Base-by-base conservation (phyloP, 352 stramenopile genomes). In the Lagenidium giganteum region DNA sequence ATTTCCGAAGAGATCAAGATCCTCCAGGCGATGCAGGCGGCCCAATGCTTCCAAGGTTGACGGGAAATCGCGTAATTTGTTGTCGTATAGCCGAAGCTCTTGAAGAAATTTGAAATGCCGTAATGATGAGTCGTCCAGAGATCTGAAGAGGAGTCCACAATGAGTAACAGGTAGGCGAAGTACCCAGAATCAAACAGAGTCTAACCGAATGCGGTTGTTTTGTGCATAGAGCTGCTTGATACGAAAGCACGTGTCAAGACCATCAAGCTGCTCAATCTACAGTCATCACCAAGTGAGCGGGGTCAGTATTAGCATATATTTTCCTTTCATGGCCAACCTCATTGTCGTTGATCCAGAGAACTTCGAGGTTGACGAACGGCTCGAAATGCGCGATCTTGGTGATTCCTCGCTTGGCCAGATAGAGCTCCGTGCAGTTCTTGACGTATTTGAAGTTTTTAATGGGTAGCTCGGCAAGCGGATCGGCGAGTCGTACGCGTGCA, bases 361-460 rank as follows among this genome's bases (percentile, higher is more conserved):
- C 67, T 51, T 96, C 85, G 5, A 96, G 61, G 47, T 91, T 95
- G 18, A 92, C 77, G 43, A 96, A 96, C 2, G 54, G 54, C 11
- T 96, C 83, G 41, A 96, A 94, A 42, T 90, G 70, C 8, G 62
- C 78, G 31, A 96, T 50, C 47, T 78, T 65, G 17, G 88, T 70
- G 54, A 96, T 95, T 20, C 57, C 53, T 26, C 83, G 83, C 40
- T 83, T 69, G 3, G 74, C 66, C 42, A 96, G 51, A 53, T 94
- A 85, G 32, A 96, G 41, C 54, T 96, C 87, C 6, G 68, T 88
- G 59, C 84, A 95, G 53, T 79, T 84, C 48, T 94, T 95, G 24
- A 95, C 75, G 54, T 93, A 95, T 44, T 95, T 95, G 66, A 81
- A 78, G 49, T 95, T 95, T 33, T 89, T 86, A 45, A 92, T 68